These are phyloP conservation scores for Myxozyma neglecta DNA, from an alignment of 805 yeast genomes.

Conservation along the genomic window DNA sequence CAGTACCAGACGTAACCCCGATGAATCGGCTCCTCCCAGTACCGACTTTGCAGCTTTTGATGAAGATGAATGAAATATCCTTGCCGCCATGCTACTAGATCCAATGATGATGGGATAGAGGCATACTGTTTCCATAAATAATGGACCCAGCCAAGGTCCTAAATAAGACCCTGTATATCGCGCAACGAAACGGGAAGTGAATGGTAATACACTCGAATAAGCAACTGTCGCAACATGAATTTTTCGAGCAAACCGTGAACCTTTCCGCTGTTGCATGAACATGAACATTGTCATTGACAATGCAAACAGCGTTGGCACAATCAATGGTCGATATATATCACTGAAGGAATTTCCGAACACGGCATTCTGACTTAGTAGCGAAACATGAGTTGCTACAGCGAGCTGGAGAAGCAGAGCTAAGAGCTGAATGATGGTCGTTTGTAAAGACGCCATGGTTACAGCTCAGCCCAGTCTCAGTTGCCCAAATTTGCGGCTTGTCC, in stretches of 20 bases:
- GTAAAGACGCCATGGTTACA: constrained; percentile 4
- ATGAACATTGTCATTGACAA: constrained; percentile 2
- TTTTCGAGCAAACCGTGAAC: background rate
- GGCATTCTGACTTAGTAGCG: constrained; percentile 10
- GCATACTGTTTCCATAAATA: constrained; percentile 10
- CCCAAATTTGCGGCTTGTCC: background rate
- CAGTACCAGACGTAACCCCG: constrained; percentile 10
- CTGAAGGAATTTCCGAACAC: constrained; percentile 15
- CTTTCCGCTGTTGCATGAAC: background rate
- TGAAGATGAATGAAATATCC: background rate
- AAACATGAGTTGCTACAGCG: constrained; percentile 3
- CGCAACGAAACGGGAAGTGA: constrained; percentile 2
- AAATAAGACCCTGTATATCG: background rate
- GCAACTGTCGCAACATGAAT: constrained; percentile 3
- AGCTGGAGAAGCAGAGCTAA: constrained; percentile 15
- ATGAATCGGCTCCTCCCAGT: constrained; percentile 4
- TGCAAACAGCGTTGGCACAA: constrained; percentile 3
- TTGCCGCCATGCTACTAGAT: constrained; percentile 7
- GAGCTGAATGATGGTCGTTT: constrained; percentile 1
- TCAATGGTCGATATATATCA: constrained; percentile 9
- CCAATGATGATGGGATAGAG: constrained; percentile 16
- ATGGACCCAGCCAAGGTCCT: constrained; percentile 23
- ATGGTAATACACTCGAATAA: background rate
- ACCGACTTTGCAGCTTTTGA: constrained; percentile 5
- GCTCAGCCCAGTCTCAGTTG: background rate